Evolutionary conservation across 2,329 filamentous ascomycete species (phyloP), one percentile per base, ranked within the genome.

Genomic region (Camillea tinctor): DNA sequence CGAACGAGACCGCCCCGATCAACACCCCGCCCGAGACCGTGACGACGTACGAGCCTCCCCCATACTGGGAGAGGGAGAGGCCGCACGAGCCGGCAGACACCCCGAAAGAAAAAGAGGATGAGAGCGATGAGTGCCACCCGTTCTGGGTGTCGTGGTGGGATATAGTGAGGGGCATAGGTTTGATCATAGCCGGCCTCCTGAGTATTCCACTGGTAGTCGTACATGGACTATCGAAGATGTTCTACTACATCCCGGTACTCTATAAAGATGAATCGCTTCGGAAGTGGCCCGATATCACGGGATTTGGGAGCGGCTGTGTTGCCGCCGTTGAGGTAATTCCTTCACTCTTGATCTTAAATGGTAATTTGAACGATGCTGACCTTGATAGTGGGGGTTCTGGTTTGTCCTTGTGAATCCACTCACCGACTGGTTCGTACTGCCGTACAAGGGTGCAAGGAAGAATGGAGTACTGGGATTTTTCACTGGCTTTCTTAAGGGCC

Each of bases 91-190:
- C 56, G 13, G 52, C 36, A 3, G 20, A 19, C 11, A 21, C n/a
- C n/a, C 49, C 56, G n/a, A 22, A 40, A 2, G 22, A 26, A 5
- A 6, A 3, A 17, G n/a, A 59, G 2, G 53, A 63, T 2, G 55
- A 63, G 5, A 58, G 63, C 4, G 26, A 55, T 1, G 59, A 64
- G n/a, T 64, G 57, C 21, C 65, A 67, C 21, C 65, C 65, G n/a
- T 66, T 67, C 57, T 66, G 64, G 65, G 60, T 55, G 17, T 56
- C 57, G 17, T 66, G 64, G 62, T 52, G 53, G 36, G 65, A 67
- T 22, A 60, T 67, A 7, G 3, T 60, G 1, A 44, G 24, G n/a
- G 65, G 64, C 1, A 50, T 64, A 9, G 59, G 59, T 0, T 36
- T 63, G 22, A 61, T 65, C 11, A 26, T 64, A 17, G 51, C 30